These are phyloP conservation scores for Dothideomycetidae sp. DNA, from an alignment of 2,329 filamentous ascomycete genomes.

Conservation along the genomic window DNA sequence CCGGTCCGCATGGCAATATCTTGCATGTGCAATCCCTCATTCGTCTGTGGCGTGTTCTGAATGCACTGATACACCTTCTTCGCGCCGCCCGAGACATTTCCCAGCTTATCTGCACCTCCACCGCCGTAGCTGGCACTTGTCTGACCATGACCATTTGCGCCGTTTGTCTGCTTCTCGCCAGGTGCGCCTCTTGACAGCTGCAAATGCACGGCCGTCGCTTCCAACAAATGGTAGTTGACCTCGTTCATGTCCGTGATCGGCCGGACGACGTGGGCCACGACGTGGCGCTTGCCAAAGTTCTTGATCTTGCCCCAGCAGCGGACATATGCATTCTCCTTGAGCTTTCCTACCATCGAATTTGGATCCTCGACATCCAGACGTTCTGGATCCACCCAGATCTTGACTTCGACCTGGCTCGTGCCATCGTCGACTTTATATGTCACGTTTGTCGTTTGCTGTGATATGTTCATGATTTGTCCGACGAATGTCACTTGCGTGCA, in stretches of 20 bases:
- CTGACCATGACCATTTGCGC: slow-evolving; percentile 27
- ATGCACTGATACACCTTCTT: slow-evolving; percentile 60
- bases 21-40: slow-evolving; percentile 73
- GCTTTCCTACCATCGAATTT: slow-evolving; percentile 26
- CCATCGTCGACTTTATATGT: slow-evolving; percentile 93
- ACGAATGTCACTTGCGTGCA: slow-evolving; percentile 71
- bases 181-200: slow-evolving; percentile 60
- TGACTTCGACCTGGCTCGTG: slow-evolving; percentile 81
- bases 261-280: slow-evolving; percentile 68
- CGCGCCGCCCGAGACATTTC: slow-evolving; percentile 41
- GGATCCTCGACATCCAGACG: slow-evolving; percentile 29
- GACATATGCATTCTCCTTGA: slow-evolving; percentile 64
- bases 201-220: slow-evolving; percentile 78
- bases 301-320: slow-evolving; percentile 77
- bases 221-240: slow-evolving; percentile 80
- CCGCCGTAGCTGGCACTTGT: slow-evolving; percentile 22
- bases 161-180: slow-evolving; percentile 24
- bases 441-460: slow-evolving; percentile 75
- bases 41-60: slow-evolving; percentile 51
- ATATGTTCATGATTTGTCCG: slow-evolving; percentile 78
- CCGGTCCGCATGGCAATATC: slow-evolving; percentile 53
- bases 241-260: slow-evolving; percentile 79
- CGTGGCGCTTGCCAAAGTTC: slow-evolving; percentile 67
- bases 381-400: slow-evolving; percentile 65
- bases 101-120: slow-evolving; percentile 21